Evolutionary conservation across 257 asterid genomes (phyloP), one percentile per base, ranked within the genome.

Genomic region (Fraxinus pennsylvanica): DNA sequence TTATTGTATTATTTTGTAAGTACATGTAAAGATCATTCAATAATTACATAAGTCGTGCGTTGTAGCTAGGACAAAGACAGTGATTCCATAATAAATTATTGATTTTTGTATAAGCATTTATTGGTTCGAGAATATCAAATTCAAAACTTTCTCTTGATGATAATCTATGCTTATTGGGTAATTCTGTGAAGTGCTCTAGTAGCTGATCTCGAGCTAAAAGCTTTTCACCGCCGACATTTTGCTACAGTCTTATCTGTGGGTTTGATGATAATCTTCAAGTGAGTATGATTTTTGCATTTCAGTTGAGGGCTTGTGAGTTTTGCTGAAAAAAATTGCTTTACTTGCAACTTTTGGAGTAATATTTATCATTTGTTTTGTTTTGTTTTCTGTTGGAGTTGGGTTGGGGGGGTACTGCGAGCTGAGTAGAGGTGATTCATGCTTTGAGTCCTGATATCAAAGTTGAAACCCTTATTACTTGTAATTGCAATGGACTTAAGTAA

Each of bases 191-290:
- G n/a, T 47, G n/a, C 15, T 47, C 57, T 47, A 4, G n/a, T 4
- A 47, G 4, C 57, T 47, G 57, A 4, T 47, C 57, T 47, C 57
- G 74, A 73, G 79, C 75, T 68, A 47, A 19, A 68, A 10, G 41
- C 67, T 3, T 22, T 22, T 22, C 35, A 12, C 35, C n/a, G 29
- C 83, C 76, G 78, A 79, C 81, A 79, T 9, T 78, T 82, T 10
- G 52, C 71, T 57, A 13, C 22, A 10, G 35, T 78, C 25, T 27
- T 72, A 73, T 29, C 22, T 52, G 27, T 17, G 17, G 22, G 22
- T 68, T 78, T 63, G 52, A 33, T 33, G 9, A 33, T 29, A 29
- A 29, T 29, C 30, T 67, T 3, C 43, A 33, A 17, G 21, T 73
- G 21, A 57, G 25, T 22, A 21, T 59, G 30, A 21, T n/a, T 21